Base-by-base conservation (phyloP, 2,329 filamentous ascomycete species). In the Chrysosphaeria jannelii region DNA sequence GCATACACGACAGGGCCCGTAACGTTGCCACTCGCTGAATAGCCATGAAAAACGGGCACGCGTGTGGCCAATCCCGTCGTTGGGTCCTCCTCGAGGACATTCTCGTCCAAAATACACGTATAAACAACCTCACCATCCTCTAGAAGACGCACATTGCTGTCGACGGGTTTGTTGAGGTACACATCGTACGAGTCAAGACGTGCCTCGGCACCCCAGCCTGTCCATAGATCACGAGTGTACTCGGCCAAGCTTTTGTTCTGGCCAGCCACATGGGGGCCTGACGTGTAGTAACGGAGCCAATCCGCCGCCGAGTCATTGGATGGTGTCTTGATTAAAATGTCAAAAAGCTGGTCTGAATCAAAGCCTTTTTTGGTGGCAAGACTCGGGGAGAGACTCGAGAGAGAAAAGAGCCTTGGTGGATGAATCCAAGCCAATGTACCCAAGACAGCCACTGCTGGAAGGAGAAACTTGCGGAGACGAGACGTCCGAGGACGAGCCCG, bases 41-140 rank as follows among this genome's bases (percentile, higher is more conserved):
- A 93, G 25, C 81, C 85, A 38, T 93, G 81, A 48, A 93, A 93
- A 0, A 70, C 81, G 1, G 81, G 78, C 13, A 93, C 57, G 14
- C 75, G 54, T 35, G 78, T 57, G 7, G 57, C 44, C 21, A 76
- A 48, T 12, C 63, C 57, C 10, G 65, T 76, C 0, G 78, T 88
- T 3, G 64, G 57, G 39, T 97, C 85, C 24, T 89, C 67, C 0
- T 75, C 55, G 5, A 93, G 48, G 2, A 81, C 55, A 37, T 89
- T 76, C 42, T 97, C 85, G 34, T 72, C 63, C 19, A 93, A 46
- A 2, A 61, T 66, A 1, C 79, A 81, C 38, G 78, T 64, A 36
- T 68, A 89, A n/a, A 57, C 52, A 14, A 79, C 53, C 25, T 42
- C 39, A 13, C 39, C 31, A 32, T 51, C 57, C 35, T 60, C 48